phyloP scores from a whole-genome alignment of 495 filamentous ascomycete species.

The Pyrenopolyporus hunteri region DNA sequence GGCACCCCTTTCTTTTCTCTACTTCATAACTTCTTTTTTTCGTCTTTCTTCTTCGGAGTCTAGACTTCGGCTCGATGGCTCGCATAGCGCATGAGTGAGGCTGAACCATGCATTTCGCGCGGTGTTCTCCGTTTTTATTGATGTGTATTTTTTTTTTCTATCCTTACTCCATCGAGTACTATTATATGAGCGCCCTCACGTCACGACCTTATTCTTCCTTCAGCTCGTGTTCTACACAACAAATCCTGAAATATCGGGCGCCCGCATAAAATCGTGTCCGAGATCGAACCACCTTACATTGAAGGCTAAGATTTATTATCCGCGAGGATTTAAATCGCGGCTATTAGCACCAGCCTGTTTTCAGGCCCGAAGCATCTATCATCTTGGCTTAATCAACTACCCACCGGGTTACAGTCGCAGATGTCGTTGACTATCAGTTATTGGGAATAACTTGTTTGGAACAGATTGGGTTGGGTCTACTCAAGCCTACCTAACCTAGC shows the following conservation, averaged over 20 bases:
- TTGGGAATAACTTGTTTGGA: neutral
- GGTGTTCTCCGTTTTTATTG: conserved; percentile 18
- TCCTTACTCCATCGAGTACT: neutral
- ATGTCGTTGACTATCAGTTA: neutral
- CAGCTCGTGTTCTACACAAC: conserved; percentile 14
- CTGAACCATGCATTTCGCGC: conserved; percentile 9
- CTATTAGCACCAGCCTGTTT: neutral
- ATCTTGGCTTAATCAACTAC: neutral
- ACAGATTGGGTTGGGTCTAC: no score
- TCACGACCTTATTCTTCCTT: neutral
- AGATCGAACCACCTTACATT: conserved; percentile 8
- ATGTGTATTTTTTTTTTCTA: neutral
- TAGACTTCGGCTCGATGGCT: conserved; percentile 8
- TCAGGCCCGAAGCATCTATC: neutral
- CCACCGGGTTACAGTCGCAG: neutral
- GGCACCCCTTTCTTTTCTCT: no score
- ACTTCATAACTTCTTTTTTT: neutral
- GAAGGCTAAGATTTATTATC: neutral
- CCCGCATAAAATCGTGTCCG: conserved; percentile 4
- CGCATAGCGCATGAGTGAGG: conserved; percentile 29
- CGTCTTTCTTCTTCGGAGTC: neutral
- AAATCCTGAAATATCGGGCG: conserved; percentile 22
- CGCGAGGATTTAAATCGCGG: neutral
- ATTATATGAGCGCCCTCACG: conserved; percentile 1
- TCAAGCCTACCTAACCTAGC: neutral